Evolutionary conservation across 495 filamentous ascomycete genomes (phyloP).

Genomic region (Lepraria neglecta): DNA sequence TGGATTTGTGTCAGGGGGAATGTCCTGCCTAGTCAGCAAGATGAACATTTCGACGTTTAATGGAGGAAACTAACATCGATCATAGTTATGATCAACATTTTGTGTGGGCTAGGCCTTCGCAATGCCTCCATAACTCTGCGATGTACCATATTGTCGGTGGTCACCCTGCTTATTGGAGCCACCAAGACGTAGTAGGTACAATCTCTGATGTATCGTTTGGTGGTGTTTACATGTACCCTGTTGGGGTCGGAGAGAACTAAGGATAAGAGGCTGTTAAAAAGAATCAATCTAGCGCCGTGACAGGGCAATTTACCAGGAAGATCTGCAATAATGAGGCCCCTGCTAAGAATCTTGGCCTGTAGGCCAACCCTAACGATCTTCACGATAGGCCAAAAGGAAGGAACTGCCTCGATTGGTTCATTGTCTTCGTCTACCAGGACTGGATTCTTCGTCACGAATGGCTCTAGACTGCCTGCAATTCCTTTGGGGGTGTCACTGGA

Average conservation of each 20-base stretch:
- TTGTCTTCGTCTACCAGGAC: not conserved
- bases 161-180: conserved; percentile 1
- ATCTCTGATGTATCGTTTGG: not conserved
- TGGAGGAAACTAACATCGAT: not conserved
- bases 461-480: not conserved
- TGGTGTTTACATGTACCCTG: not conserved
- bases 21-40: not conserved
- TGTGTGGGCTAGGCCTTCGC: not conserved
- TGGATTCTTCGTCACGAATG: not conserved
- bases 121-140: not conserved
- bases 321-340: conserved; percentile 10
- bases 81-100: not conserved
- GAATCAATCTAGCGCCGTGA: too few species aligned
- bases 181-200: not conserved
- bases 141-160: conserved; percentile 1
- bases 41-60: too few species aligned
- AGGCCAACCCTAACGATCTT: not conserved
- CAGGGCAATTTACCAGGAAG: conserved; percentile 6
- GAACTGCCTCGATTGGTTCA: not conserved
- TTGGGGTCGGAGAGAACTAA: conserved; percentile 9
- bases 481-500: not conserved
- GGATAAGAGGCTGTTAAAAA: too few species aligned
- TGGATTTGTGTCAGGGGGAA: not conserved
- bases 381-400: conserved; percentile 11
- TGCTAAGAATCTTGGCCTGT: not conserved